Evolutionary conservation across 2,329 filamentous ascomycete species (phyloP).

Genomic region (Coniochaeta ligniaria): DNA sequence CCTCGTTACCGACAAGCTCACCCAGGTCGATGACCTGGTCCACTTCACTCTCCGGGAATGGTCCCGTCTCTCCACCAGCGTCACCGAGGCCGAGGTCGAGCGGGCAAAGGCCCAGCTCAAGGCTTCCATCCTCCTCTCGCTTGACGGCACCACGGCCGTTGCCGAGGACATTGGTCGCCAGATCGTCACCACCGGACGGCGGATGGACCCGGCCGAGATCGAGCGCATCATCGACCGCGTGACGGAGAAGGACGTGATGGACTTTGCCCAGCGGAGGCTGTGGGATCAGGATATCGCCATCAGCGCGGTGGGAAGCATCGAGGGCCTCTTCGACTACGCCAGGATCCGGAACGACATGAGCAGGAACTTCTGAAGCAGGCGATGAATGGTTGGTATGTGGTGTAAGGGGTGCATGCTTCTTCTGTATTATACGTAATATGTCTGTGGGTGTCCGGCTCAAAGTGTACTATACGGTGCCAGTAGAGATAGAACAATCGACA

Average conservation of each 20-base stretch:
- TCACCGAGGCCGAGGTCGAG: slow-evolving; percentile 86
- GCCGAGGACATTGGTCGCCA: slow-evolving; percentile 98
- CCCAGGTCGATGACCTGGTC: slow-evolving; percentile 85
- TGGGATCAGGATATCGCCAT: slow-evolving; percentile 98
- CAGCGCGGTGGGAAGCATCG: slow-evolving; percentile 86
- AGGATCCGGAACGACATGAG: slow-evolving; percentile 27
- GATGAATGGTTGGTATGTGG: slow-evolving; percentile 5
- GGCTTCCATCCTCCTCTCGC: slow-evolving; percentile 92
- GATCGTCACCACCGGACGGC: slow-evolving; percentile 92
- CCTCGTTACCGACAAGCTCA: slow-evolving; percentile 85
- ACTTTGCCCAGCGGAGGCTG: slow-evolving; percentile 87
- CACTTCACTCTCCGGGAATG: slow-evolving; percentile 99
- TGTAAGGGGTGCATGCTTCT: slow-evolving; percentile 9
- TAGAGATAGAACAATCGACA: slow-evolving; percentile 24
- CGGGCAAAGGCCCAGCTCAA: slow-evolving; percentile 99
- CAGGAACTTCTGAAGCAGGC: slow-evolving; percentile 23
- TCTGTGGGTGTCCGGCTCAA: slow-evolving; percentile 23
- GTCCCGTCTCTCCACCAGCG: slow-evolving; percentile 86
- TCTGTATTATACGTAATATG: slow-evolving; percentile 23
- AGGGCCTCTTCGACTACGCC: slow-evolving; percentile 71
- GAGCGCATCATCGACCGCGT: slow-evolving; percentile 85
- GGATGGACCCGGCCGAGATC: slow-evolving; percentile 87
- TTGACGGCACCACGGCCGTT: slow-evolving; percentile 94
- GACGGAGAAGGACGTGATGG: slow-evolving; percentile 94
- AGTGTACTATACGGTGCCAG: slow-evolving; percentile 30